Percentiles rank a stretch among this genome's conserved stretches.
Evolutionary conservation across 176 grass and related monocot genomes (phyloP).

Genomic region (Cenchrus americanus): DNA sequence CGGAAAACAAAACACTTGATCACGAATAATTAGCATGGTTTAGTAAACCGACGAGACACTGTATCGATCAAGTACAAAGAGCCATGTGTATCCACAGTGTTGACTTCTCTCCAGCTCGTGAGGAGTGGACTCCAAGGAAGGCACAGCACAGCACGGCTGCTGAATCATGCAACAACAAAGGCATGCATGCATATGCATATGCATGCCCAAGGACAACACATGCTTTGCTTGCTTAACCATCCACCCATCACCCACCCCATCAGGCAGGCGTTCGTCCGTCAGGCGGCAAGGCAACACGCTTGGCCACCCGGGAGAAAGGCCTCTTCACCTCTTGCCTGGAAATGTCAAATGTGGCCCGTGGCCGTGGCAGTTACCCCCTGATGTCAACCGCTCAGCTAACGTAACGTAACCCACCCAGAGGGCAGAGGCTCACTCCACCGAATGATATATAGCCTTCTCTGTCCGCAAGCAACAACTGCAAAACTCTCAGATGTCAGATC

Average conservation of each 20-base stretch:
- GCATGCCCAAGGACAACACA: constrained; percentile 50
- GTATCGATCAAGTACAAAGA: background rate
- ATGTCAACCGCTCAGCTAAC: constrained; percentile 43
- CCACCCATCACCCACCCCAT: too few species aligned
- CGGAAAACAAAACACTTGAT: too few species aligned
- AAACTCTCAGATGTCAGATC: background rate
- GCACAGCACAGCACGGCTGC: background rate
- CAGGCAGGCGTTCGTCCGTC: too few species aligned
- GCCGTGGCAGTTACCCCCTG: constrained; percentile 43
- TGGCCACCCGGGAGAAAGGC: constrained; percentile 46
- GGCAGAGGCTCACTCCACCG: background rate
- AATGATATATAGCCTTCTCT: background rate
- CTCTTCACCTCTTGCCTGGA: constrained; percentile 43
- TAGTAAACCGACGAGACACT: too few species aligned
- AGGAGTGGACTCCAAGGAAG: constrained; percentile 49
- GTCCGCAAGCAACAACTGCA: background rate
- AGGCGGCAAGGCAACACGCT: constrained; percentile 33
- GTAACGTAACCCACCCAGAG: background rate
- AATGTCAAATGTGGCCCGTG: constrained; percentile 37
- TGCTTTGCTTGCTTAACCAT: constrained; percentile 7
- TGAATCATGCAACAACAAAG: background rate
- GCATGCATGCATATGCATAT: constrained; percentile 54
- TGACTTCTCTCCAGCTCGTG: background rate
- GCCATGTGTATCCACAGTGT: constrained; percentile 39
- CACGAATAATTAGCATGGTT: too few species aligned